Percentiles rank a stretch among this genome's conserved stretches.
Conservation (phyloP, 106 monocot species). For the Gastrodia elata region DNA sequence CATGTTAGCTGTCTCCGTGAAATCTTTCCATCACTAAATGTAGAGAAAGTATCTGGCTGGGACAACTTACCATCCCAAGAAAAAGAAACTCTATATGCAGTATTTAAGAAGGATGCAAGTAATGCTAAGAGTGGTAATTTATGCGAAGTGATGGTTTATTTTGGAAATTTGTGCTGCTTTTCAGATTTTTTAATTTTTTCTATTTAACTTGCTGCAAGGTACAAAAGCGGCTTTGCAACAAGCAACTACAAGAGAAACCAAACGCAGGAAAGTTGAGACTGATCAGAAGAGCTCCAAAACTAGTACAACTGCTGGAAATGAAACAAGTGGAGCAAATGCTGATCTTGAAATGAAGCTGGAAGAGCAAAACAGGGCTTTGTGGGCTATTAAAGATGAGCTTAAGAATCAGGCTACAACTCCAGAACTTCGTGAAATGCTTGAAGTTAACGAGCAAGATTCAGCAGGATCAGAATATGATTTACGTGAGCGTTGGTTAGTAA, state of each 20-base stretch:
- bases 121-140: slow-evolving; percentile 29
- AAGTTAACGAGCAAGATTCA: slow-evolving; percentile 82
- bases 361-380: slow-evolving; percentile 65
- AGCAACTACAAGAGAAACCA: slow-evolving; percentile 36
- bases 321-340: slow-evolving; percentile 10
- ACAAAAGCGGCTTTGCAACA: slow-evolving; percentile 16
- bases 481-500: slow-evolving; percentile 76
- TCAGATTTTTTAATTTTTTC: not conserved
- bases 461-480: slow-evolving; percentile 88
- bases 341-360: slow-evolving; percentile 55
- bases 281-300: slow-evolving; percentile 34
- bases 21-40: slow-evolving; percentile 45
- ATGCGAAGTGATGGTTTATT: not conserved
- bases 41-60: slow-evolving; percentile 75
- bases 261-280: slow-evolving; percentile 42
- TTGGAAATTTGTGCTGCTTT: not conserved
- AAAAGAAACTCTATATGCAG: slow-evolving; percentile 36
- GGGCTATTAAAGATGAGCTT: slow-evolving; percentile 90
- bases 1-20: slow-evolving; percentile 64
- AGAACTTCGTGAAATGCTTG: slow-evolving; percentile 82
- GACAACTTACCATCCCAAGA: slow-evolving; percentile 57
- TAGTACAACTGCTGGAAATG: slow-evolving; percentile 30
- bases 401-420: slow-evolving; percentile 54
- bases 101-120: slow-evolving; percentile 25
- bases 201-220: slow-evolving; percentile 9